Evolutionary conservation across 768 basidiomycete genomes (phyloP), one percentile per base, ranked within the genome.

Genomic region (Tylopilus felleus): DNA sequence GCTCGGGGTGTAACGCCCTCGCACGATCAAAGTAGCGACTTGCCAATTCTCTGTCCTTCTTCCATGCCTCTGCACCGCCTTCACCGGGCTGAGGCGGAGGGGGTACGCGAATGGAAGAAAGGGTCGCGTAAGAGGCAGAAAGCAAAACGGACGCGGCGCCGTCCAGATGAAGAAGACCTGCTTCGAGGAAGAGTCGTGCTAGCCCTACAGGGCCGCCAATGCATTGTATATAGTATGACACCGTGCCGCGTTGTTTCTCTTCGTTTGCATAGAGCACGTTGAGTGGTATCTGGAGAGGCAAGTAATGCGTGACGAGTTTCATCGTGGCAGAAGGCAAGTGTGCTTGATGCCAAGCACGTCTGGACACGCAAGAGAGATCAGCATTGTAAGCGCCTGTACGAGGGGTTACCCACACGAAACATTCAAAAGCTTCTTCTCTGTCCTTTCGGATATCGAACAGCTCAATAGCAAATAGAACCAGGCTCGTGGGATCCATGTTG

Each of bases 401-500:
- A 40, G 42, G 33, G 12, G 21, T 12, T 35, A 78, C 88, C 66
- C 64, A 86, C 89, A 89, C 68, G 60, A 90, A 88, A 60, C 79
- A 89, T 71, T 91, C 89, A 58, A 92, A 92, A 4, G 90, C 90
- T 55, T 84, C 85, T 41, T 87, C 85, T 54, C 79, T 82, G 47
- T 90, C 81, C 64, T 84, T 84, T 44, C 86, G 77, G 46, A 92
- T 88, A 65, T 91, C 89, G 45, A 80, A 79, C 38, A 85, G 64
- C 60, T 92, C 90, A 40, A 90, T 72, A 9, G 79, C 90, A 55
- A 84, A 78, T 49, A 91, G 70, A 1, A 84, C 82, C 25, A 92
- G 73, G 69, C 89, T 91, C 14, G 90, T 92, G 2, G 90, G 84
- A 66, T 92, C 90, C 87, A 92, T 90, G 60, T 92, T 91, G 60